A percentile compares a stretch with the other conserved stretches of the same genome.
Evolutionary conservation across 1,284 basidiomycete species (phyloP).

Genomic region (Malassezia nana): DNA sequence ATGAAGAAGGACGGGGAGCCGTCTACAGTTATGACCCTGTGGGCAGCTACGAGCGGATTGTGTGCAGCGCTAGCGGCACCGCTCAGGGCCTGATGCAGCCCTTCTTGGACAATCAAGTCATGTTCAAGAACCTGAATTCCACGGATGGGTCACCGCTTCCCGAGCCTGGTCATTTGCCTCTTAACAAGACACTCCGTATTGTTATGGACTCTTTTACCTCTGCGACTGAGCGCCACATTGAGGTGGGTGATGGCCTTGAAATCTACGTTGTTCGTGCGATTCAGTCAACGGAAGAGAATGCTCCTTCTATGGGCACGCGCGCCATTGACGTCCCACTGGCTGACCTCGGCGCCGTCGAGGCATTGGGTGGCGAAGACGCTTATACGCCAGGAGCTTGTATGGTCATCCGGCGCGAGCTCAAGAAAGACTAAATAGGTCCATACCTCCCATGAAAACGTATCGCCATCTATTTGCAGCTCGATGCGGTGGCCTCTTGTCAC

Average conservation of each 20-base stretch:
- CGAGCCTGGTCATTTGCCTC: constrained; percentile 35
- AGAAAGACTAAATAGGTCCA: constrained; percentile 34
- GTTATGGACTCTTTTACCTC: constrained; percentile 44
- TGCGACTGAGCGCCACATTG: constrained; percentile 46
- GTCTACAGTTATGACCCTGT: constrained; percentile 47
- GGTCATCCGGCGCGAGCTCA: constrained; percentile 44
- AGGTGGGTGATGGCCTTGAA: constrained; percentile 46
- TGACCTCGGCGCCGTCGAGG: constrained; percentile 32
- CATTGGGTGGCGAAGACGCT: constrained; percentile 42
- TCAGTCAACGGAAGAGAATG: not conserved
- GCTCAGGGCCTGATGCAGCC: constrained; percentile 46
- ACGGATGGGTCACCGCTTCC: constrained; percentile 32
- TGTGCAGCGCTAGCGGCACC: constrained; percentile 44
- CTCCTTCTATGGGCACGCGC: constrained; percentile 1
- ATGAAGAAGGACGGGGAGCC: constrained; percentile 45
- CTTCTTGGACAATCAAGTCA: constrained; percentile 47
- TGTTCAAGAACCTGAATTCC: constrained; percentile 43
- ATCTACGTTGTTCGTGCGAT: constrained; percentile 41
- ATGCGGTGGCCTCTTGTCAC: no score
- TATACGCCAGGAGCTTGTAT: constrained; percentile 35
- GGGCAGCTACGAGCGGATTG: constrained; percentile 44
- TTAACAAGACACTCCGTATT: constrained; percentile 37
- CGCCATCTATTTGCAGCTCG: no score
- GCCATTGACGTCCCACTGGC: constrained; percentile 27
- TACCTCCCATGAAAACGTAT: not conserved